phyloP scores from a whole-genome alignment of 2,329 filamentous ascomycete species.

The Clonostachys rosea region DNA sequence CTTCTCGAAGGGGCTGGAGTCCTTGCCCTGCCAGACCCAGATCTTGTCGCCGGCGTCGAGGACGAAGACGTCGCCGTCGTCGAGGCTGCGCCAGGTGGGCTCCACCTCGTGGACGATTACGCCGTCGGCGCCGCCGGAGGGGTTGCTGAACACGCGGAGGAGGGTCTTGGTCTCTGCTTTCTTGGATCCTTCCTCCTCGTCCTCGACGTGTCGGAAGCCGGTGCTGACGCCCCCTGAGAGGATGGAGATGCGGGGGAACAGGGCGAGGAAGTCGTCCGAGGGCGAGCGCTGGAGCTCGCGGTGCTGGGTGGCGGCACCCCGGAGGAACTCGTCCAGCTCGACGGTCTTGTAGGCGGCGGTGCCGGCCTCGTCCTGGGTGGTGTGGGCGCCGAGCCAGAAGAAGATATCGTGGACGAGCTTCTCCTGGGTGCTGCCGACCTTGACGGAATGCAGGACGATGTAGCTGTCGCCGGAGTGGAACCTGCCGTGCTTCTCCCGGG shows the following conservation, averaged over 20 bases:
- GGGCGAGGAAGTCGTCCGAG: constrained; percentile 52
- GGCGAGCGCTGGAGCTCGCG: constrained; percentile 57
- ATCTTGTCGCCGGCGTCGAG: constrained; percentile 60
- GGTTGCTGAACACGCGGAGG: constrained; percentile 60
- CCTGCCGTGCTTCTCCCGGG: constrained; percentile 47
- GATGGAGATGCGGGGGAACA: constrained; percentile 59
- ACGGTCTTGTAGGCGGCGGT: constrained; percentile 68
- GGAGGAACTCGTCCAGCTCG: constrained; percentile 63
- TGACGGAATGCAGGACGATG: constrained; percentile 58
- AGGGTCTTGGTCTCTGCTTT: constrained; percentile 38
- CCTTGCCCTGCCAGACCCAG: constrained; percentile 65
- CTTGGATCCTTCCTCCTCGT: constrained; percentile 21
- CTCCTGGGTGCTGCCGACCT: constrained; percentile 32
- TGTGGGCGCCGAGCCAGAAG: constrained; percentile 65
- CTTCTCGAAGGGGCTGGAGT: constrained; percentile 65
- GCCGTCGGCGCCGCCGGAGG: constrained; percentile 34
- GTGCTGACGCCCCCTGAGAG: constrained; percentile 55
- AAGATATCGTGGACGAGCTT: constrained; percentile 60
- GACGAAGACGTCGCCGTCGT: constrained; percentile 63
- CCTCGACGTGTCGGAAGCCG: constrained; percentile 60
- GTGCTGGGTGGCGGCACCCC: constrained; percentile 58
- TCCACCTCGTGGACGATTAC: constrained; percentile 61
- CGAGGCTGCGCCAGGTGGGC: constrained; percentile 55
- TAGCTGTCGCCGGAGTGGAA: constrained; percentile 68
- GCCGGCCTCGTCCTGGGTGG: constrained; percentile 64